phyloP scores from a whole-genome alignment of 2,329 filamentous ascomycete genomes.

The Diaporthe eres region DNA sequence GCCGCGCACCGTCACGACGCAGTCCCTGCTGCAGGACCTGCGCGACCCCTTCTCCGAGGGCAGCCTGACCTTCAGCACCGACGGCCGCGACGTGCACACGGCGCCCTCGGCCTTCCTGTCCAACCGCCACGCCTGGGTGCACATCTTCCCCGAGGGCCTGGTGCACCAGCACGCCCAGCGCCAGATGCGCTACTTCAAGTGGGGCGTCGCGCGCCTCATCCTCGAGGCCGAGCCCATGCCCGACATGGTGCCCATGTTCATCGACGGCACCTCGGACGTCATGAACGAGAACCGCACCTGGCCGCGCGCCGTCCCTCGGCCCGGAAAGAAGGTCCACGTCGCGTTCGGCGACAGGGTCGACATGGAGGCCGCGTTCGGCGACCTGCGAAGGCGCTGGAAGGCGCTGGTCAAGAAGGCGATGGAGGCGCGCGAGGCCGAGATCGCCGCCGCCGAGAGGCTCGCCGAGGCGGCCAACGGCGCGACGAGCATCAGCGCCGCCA shows the following conservation, averaged over 20 bases:
- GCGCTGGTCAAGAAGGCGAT: constrained; percentile 70
- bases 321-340: constrained; percentile 78
- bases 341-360: constrained; percentile 86
- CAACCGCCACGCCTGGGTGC: constrained; percentile 86
- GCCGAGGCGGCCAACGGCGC: background rate
- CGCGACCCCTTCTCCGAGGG: constrained; percentile 65
- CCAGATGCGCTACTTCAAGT: constrained; percentile 96
- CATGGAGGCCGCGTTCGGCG: constrained; percentile 81
- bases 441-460: constrained; percentile 31
- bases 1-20: constrained; percentile 38
- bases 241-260: constrained; percentile 93
- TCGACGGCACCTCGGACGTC: constrained; percentile 88
- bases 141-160: constrained; percentile 95
- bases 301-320: constrained; percentile 84
- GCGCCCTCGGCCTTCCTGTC: constrained; percentile 79
- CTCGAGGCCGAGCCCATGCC: constrained; percentile 90
- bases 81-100: constrained; percentile 74
- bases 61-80: constrained; percentile 73
- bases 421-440: constrained; percentile 57
- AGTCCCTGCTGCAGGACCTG: constrained; percentile 47
- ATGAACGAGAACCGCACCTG: constrained; percentile 88
- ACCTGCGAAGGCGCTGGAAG: constrained; percentile 81
- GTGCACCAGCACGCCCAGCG: constrained; percentile 88
- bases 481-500: background rate
- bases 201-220: constrained; percentile 92